phyloP scores from a whole-genome alignment of 176 grass and related monocot genomes.

The Hyparrhenia diplandra region DNA sequence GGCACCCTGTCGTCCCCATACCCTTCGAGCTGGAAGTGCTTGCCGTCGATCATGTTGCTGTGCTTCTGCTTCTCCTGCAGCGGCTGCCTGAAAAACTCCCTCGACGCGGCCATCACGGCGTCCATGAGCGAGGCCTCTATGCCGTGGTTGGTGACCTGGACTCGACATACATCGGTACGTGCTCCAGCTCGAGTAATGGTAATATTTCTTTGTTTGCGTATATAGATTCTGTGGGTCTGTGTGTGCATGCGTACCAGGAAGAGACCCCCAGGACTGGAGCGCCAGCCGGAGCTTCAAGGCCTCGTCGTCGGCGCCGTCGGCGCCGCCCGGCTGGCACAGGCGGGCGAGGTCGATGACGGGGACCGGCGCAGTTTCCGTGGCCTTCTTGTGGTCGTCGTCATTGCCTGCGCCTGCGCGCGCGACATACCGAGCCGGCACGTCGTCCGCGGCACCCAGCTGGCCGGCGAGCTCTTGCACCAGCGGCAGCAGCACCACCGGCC shows the following conservation, averaged over 20 bases:
- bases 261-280: slow-evolving; percentile 50
- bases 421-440: slow-evolving; percentile 35
- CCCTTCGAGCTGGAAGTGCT: slow-evolving; percentile 41
- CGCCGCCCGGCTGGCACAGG: slow-evolving; percentile 17
- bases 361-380: not conserved
- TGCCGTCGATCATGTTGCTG: slow-evolving; percentile 42
- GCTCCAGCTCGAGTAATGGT: not conserved
- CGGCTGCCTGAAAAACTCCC: slow-evolving; percentile 48
- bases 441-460: not conserved
- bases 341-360: slow-evolving; percentile 38
- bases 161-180: not conserved
- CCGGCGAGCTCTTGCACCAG: slow-evolving; percentile 38
- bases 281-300: slow-evolving; percentile 36
- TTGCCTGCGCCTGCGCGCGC: not conserved
- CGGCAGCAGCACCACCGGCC: slow-evolving; percentile 24
- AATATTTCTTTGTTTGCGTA: not conserved
- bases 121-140: slow-evolving; percentile 35
- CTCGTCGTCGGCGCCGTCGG: slow-evolving; percentile 9
- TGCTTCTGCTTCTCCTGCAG: slow-evolving; percentile 39
- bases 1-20: slow-evolving; percentile 44
- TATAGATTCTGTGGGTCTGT: not conserved
- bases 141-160: slow-evolving; percentile 49
- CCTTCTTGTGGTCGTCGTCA: not conserved
- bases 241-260: slow-evolving; percentile 32
- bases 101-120: slow-evolving; percentile 30